A percentile compares a stretch with the other conserved stretches of the same genome.
phyloP scores from a whole-genome alignment of 345 rosid species.

The Diplotaxis tenuifolia region DNA sequence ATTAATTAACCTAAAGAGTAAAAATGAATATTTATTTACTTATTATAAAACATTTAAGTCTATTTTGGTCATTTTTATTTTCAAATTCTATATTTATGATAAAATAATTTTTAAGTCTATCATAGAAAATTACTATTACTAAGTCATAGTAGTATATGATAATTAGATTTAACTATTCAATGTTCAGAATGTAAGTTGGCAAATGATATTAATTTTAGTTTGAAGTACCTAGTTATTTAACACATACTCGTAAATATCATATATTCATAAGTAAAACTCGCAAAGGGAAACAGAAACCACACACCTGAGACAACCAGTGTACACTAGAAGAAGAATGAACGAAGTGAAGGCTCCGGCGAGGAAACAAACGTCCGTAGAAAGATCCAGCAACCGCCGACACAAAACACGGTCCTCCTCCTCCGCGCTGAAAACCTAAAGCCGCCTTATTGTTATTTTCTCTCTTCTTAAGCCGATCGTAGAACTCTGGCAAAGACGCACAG shows the following conservation, averaged over 20 bases:
- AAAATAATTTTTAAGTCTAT: too few relatives aligned
- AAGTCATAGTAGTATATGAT: too few relatives aligned
- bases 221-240: background rate
- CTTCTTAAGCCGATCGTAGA: conserved; percentile 39
- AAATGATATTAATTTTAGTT: too few relatives aligned
- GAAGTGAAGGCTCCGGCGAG: conserved; percentile 56
- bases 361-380: conserved; percentile 72
- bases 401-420: conserved; percentile 44
- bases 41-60: too few relatives aligned
- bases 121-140: too few relatives aligned
- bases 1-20: too few relatives aligned
- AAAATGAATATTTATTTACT: too few relatives aligned
- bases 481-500: conserved; percentile 51
- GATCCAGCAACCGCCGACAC: conserved; percentile 62
- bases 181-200: too few relatives aligned
- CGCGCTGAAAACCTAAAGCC: conserved; percentile 36
- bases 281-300: conserved; percentile 11
- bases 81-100: too few relatives aligned
- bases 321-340: conserved; percentile 79
- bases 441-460: background rate
- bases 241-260: background rate
- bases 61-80: too few relatives aligned
- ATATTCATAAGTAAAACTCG: background rate
- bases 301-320: conserved; percentile 85
- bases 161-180: too few relatives aligned